These are phyloP conservation scores for Pseudomonodictys pantanalensis DNA, from an alignment of 495 filamentous ascomycete species.

Conservation along the genomic window DNA sequence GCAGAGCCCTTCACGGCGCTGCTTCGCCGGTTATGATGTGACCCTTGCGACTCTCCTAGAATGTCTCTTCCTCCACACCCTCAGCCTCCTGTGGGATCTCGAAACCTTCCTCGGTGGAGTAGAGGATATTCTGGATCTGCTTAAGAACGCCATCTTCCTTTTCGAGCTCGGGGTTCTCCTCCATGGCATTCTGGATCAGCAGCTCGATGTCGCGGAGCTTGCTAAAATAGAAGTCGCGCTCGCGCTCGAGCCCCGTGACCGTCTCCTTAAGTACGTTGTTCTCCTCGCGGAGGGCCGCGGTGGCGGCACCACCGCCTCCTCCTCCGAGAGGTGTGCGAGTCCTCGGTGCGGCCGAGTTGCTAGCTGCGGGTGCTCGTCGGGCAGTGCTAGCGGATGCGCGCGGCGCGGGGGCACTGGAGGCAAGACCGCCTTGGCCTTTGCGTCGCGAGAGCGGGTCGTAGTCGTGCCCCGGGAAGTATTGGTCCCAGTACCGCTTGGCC, in stretches of 20 bases:
- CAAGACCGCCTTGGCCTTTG: constrained; percentile 70
- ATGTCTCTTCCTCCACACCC: constrained; percentile 66
- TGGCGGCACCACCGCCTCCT: constrained; percentile 51
- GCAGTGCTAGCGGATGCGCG: constrained; percentile 49
- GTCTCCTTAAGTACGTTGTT: constrained; percentile 63
- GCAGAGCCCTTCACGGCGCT: constrained; percentile 1
- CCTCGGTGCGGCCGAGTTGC: constrained; percentile 50
- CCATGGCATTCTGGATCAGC: constrained; percentile 84
- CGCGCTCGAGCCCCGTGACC: constrained; percentile 50
- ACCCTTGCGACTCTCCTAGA: constrained; percentile 44
- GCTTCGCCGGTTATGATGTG: constrained; percentile 13
- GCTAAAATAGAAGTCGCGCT: constrained; percentile 98
- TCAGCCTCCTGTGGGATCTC: constrained; percentile 69
- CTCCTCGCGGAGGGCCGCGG: constrained; percentile 72
- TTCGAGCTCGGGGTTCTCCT: constrained; percentile 85
- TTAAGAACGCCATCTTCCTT: constrained; percentile 88
- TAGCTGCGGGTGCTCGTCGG: constrained; percentile 64
- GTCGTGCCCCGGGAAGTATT: constrained; percentile 92
- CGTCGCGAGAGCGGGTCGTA: constrained; percentile 86
- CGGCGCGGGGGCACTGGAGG: constrained; percentile 47
- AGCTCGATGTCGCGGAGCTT: constrained; percentile 96
- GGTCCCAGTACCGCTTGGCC: constrained; percentile 95
- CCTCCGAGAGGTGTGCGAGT: constrained; percentile 46
- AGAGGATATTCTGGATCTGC: constrained; percentile 92
- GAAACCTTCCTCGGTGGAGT: constrained; percentile 92